These are phyloP conservation scores for Beauveria sp. DNA, from an alignment of 2,329 filamentous ascomycete genomes.

Conservation along the genomic window DNA sequence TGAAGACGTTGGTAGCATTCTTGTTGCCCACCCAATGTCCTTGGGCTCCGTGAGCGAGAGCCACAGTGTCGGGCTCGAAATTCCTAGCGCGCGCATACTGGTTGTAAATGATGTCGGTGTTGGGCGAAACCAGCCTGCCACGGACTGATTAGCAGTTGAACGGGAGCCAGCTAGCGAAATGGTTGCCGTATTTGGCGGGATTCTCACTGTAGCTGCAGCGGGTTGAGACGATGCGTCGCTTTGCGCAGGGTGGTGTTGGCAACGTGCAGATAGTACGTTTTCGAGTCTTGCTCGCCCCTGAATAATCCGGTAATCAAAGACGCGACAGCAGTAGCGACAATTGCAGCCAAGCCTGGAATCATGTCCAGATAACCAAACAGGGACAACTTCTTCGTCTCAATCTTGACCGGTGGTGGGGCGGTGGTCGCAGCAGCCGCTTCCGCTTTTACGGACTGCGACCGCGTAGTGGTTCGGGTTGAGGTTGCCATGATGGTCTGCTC, in stretches of 20 bases:
- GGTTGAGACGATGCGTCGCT: conserved; percentile 13
- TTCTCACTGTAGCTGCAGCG: conserved; percentile 17
- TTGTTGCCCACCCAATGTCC: conserved; percentile 19
- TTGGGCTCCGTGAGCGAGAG: conserved; percentile 14
- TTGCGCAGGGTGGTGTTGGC: conserved; percentile 18
- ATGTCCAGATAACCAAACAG: conserved; percentile 14
- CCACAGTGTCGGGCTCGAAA: conserved; percentile 15
- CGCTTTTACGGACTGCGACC: not conserved
- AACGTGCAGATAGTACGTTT: conserved; percentile 16
- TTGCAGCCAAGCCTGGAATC: conserved; percentile 13
- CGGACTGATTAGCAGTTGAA: not conserved
- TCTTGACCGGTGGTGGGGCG: not conserved
- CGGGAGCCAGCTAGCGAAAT: no score
- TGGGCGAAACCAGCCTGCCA: conserved; percentile 15
- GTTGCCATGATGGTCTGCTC: not conserved
- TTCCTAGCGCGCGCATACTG: conserved; percentile 13
- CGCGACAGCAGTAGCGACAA: conserved; percentile 11
- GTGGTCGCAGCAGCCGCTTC: not conserved
- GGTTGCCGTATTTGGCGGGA: no score
- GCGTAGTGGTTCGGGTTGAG: not conserved
- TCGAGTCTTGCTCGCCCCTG: conserved; percentile 13
- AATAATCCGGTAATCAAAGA: conserved; percentile 13
- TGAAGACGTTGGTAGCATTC: conserved; percentile 16
- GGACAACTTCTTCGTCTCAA: conserved; percentile 12
- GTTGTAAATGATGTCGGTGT: conserved; percentile 16